Evolutionary conservation across 2,329 filamentous ascomycete genomes (phyloP), one percentile per base, ranked within the genome.

Genomic region (Fusarium austroafricanum): DNA sequence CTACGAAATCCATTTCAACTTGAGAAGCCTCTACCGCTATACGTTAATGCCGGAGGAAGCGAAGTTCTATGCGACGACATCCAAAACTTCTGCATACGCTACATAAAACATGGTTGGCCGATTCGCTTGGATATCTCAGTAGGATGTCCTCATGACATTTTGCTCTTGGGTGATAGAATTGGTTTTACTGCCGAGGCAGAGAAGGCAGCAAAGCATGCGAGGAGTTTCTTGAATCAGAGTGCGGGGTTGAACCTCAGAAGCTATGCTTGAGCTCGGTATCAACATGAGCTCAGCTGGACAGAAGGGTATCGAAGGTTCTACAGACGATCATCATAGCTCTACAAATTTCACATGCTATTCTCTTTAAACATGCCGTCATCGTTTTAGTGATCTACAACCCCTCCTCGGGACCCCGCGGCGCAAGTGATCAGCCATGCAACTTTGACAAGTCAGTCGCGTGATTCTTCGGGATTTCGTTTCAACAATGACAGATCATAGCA

Each of bases 21-120:
- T 2, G 29, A 54, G 3, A 18, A 17, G 3, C 15, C 38, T 12
- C 15, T 71, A 2, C 69, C 69, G 2, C 44, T 70, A 18, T 71
- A 53, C 21, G 45, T 72, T n/a, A 65, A 72, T 6, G 59, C 56
- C 0, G 69, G 69, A 3, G 59, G 53, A n/a, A 20, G 43, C 8
- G 69, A 71, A 21, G 54, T 71, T 5, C 56, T 71, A 6, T 62
- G 23, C 20, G 50, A 66, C 14, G 69, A 71, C n/a, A 71, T 72
- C 50, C 39, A 29, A n/a, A 50, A 43, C 6, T 71, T 71, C 9
- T 67, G 45, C 8, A 12, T 57, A 38, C 51, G 45, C 15, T 71
- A 72, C 35, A 35, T 35, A n/a, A 58, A 68, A 21, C 10, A 29
- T 15, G 69, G 66, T 3, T 71, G 69, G 69, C n/a, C 38, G 10